Conservation (phyloP, 306 rosid species). For the Pterocarpus macrocarpus region DNA sequence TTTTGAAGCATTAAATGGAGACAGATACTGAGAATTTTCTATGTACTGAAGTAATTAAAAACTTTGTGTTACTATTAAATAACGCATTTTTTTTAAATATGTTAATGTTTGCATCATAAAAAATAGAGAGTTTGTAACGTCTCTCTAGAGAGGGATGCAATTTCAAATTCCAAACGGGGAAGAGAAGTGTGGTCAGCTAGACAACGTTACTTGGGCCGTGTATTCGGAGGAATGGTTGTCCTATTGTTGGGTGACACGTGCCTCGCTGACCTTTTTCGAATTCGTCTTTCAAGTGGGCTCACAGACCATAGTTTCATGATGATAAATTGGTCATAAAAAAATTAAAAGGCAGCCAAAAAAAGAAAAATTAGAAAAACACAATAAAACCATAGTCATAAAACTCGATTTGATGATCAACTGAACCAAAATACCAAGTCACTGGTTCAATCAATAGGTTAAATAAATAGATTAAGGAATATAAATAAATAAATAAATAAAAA, state of each 20-base stretch:
- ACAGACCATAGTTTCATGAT: no score
- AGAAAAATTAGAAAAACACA: no score
- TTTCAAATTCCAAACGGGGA: slow-evolving; percentile 82
- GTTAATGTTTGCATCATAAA: slow-evolving; percentile 28
- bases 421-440: no score
- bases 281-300: neutral
- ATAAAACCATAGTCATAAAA: no score
- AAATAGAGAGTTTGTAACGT: slow-evolving; percentile 71
- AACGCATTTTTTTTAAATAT: slow-evolving; percentile 42
- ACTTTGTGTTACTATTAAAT: neutral
- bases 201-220: slow-evolving; percentile 40
- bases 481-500: no score
- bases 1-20: slow-evolving; percentile 53
- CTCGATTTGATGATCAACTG: no score
- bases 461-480: no score
- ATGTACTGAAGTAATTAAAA: slow-evolving; percentile 1
- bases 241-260: slow-evolving; percentile 35
- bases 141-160: slow-evolving; percentile 67
- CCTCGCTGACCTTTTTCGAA: neutral
- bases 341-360: neutral
- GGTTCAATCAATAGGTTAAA: no score
- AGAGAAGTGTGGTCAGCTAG: slow-evolving; percentile 40
- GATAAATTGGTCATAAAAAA: no score
- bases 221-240: neutral
- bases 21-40: slow-evolving; percentile 24